Evolutionary conservation across 2,329 filamentous ascomycete species (phyloP).

Genomic region (Akanthomyces uredinophilus): DNA sequence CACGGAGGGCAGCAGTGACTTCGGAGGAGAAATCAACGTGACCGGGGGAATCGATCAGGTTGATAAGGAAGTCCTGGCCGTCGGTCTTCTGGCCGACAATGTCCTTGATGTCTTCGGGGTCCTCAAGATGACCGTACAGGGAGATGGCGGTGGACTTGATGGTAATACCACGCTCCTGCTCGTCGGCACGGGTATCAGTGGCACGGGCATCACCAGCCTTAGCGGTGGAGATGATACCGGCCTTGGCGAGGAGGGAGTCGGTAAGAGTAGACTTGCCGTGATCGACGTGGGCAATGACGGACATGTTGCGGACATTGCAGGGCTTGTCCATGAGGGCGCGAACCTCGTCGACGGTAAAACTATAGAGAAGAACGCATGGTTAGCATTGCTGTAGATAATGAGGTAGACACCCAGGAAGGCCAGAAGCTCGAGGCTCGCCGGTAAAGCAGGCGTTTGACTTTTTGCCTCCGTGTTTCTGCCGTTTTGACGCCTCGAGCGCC

Average conservation of each 20-base stretch:
- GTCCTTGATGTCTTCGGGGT: conserved; percentile 88
- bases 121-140: conserved; percentile 79
- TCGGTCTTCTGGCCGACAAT: conserved; percentile 82
- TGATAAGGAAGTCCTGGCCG: conserved; percentile 98
- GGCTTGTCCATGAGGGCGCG: conserved; percentile 74
- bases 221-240: conserved; percentile 97
- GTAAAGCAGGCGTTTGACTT: not conserved
- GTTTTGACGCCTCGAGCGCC: not conserved
- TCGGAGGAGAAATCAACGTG: conserved; percentile 99
- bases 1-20: conserved; percentile 98
- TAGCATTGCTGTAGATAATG: conserved; percentile 2
- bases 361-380: conserved; percentile 33
- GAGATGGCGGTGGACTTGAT: conserved; percentile 99
- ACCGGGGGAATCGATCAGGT: conserved; percentile 99
- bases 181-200: conserved; percentile 94
- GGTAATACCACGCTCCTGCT: conserved; percentile 99
- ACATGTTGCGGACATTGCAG: conserved; percentile 86
- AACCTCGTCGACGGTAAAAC: conserved; percentile 98
- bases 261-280: conserved; percentile 99
- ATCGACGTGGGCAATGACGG: conserved; percentile 99
- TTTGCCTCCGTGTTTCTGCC: not conserved
- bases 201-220: conserved; percentile 95
- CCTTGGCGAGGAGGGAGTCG: conserved; percentile 98
- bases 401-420: not conserved
- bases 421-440: not conserved